A percentile compares a stretch with the other conserved stretches of the same genome.
Evolutionary conservation across 2,329 filamentous ascomycete species (phyloP).

Genomic region (Trichoderma hamatum): DNA sequence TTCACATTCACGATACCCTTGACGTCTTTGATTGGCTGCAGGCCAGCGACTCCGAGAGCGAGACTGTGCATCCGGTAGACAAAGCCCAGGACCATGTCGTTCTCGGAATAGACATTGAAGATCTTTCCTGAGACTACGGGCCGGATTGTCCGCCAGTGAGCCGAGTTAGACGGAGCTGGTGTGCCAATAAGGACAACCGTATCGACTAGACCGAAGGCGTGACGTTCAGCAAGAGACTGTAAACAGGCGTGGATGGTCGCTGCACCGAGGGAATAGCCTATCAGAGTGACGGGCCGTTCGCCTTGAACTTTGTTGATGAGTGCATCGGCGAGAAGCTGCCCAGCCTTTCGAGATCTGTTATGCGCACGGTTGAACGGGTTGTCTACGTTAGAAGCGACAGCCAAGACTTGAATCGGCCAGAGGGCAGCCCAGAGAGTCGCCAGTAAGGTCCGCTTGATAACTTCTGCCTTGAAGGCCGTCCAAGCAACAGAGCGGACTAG

Average conservation of each 20-base stretch:
- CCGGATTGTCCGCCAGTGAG: slow-evolving; percentile 76
- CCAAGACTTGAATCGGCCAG: slow-evolving; percentile 69
- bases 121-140: slow-evolving; percentile 79
- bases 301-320: slow-evolving; percentile 81
- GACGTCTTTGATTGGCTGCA: slow-evolving; percentile 72
- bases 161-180: slow-evolving; percentile 71
- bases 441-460: slow-evolving; percentile 73
- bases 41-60: slow-evolving; percentile 79
- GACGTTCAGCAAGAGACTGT: slow-evolving; percentile 72
- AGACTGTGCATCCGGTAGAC: slow-evolving; percentile 83
- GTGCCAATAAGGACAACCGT: slow-evolving; percentile 81
- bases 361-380: slow-evolving; percentile 82
- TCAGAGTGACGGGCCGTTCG: slow-evolving; percentile 75
- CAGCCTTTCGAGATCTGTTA: slow-evolving; percentile 78
- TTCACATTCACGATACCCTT: slow-evolving; percentile 64
- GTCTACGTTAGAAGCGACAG: slow-evolving; percentile 70
- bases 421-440: slow-evolving; percentile 68
- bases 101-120: slow-evolving; percentile 85
- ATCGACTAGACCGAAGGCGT: slow-evolving; percentile 82
- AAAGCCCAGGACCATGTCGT: slow-evolving; percentile 86
- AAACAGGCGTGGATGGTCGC: slow-evolving; percentile 83
- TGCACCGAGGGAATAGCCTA: slow-evolving; percentile 82
- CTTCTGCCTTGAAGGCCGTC: slow-evolving; percentile 71
- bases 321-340: slow-evolving; percentile 77
- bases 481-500: slow-evolving; percentile 77